phyloP scores from a whole-genome alignment of 371 early-diverging fungal genomes.

The Syncephalastrum sp. region DNA sequence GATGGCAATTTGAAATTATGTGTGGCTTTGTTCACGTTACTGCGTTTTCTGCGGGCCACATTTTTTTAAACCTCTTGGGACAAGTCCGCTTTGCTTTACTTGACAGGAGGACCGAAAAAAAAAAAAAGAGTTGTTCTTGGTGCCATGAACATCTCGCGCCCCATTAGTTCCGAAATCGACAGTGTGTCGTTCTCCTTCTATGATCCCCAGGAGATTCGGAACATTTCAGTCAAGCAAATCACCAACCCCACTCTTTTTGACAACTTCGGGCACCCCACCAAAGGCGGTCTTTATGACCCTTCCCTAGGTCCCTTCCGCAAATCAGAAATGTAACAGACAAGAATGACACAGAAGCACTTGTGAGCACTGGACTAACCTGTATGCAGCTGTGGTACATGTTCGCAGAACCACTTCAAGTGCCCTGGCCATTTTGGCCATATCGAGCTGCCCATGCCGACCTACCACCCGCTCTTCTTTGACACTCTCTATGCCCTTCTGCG shows the following conservation, averaged over 20 bases:
- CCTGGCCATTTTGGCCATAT: slow-evolving; percentile 99
- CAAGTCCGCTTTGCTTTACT: too few species aligned
- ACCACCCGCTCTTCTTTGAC: slow-evolving; percentile 94
- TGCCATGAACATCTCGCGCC: slow-evolving; percentile 68
- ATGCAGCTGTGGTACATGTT: slow-evolving; percentile 87
- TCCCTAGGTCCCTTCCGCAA: slow-evolving; percentile 93
- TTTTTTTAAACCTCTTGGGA: too few species aligned
- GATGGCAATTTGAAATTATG: too few species aligned
- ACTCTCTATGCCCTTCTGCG: slow-evolving; percentile 85
- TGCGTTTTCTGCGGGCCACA: too few species aligned
- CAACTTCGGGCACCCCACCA: slow-evolving; percentile 87
- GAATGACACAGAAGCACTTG: not conserved
- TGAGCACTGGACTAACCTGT: not conserved
- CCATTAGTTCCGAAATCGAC: slow-evolving; percentile 65
- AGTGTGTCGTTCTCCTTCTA: slow-evolving; percentile 90
- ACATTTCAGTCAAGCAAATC: slow-evolving; percentile 93
- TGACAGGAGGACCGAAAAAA: too few species aligned
- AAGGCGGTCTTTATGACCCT: slow-evolving; percentile 95
- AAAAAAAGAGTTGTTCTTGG: too few species aligned
- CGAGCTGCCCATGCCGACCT: slow-evolving; percentile 94
- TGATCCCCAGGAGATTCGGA: slow-evolving; percentile 88
- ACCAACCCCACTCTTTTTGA: slow-evolving; percentile 91
- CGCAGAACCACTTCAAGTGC: slow-evolving; percentile 80
- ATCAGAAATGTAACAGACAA: slow-evolving; percentile 58
- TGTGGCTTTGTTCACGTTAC: too few species aligned